A percentile compares a stretch with the other conserved stretches of the same genome.
These are phyloP conservation scores for Suillus subalutaceus DNA, from an alignment of 768 basidiomycete genomes.

Conservation along the genomic window DNA sequence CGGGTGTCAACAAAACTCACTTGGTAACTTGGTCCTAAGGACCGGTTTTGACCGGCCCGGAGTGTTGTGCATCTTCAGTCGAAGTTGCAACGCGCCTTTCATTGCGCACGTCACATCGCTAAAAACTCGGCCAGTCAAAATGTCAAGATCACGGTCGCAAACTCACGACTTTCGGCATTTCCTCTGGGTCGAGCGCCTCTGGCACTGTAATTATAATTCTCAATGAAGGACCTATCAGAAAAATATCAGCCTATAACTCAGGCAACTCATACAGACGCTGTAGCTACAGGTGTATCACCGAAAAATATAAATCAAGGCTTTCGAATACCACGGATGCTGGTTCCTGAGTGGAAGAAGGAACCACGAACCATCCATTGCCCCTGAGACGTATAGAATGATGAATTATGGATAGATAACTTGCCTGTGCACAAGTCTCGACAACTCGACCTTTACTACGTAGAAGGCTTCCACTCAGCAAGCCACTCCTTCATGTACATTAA, in stretches of 20 bases:
- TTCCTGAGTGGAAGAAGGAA: neutral
- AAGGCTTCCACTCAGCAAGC: constrained; percentile 46
- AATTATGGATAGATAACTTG: neutral
- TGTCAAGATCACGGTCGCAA: no score
- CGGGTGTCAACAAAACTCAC: no score
- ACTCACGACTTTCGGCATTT: neutral
- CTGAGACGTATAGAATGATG: neutral
- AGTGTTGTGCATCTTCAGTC: neutral
- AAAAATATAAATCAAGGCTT: neutral
- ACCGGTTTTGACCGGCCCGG: no score
- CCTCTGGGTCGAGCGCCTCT: neutral
- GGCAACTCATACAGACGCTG: neutral
- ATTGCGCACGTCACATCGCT: neutral
- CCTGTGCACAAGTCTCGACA: neutral
- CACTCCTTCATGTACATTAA: constrained; percentile 57
- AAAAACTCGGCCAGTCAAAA: neutral
- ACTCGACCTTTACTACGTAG: neutral
- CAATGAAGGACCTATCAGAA: no score
- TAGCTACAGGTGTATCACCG: neutral
- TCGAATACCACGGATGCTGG: neutral
- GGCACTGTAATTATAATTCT: no score
- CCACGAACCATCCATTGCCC: neutral
- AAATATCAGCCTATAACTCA: neutral
- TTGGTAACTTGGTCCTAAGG: no score
- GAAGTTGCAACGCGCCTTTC: neutral